phyloP scores from a whole-genome alignment of 2,329 filamentous ascomycete genomes.

The Alternaria sp. region DNA sequence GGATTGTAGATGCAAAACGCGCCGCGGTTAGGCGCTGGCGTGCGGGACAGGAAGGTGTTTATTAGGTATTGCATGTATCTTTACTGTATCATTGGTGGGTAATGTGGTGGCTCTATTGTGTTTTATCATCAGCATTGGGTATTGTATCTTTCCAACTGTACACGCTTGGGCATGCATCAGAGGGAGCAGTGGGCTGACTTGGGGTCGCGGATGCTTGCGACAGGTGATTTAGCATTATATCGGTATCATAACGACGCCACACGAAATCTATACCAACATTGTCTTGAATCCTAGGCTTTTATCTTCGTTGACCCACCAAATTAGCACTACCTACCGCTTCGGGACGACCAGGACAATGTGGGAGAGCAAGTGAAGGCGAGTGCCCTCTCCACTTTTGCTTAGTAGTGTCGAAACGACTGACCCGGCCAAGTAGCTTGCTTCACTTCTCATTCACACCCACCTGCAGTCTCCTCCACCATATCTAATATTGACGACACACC shows the following conservation, averaged over 20 bases:
- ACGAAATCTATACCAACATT: conserved; percentile 7
- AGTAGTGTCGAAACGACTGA: background rate
- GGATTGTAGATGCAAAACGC: conserved; percentile 15
- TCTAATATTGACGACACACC: background rate
- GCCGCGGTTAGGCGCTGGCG: background rate
- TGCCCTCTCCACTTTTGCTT: background rate
- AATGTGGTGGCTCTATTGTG: conserved; percentile 6
- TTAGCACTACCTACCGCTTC: background rate
- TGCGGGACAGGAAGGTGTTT: conserved; percentile 2
- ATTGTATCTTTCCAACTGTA: background rate
- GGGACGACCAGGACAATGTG: background rate
- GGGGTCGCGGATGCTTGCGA: background rate
- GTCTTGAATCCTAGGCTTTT: background rate
- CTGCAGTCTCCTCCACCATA: background rate
- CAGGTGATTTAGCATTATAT: background rate
- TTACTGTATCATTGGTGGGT: background rate
- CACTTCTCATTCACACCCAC: background rate
- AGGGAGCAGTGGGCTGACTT: background rate
- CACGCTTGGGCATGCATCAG: background rate
- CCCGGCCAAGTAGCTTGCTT: background rate
- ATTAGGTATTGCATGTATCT: conserved; percentile 8
- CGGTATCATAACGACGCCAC: background rate
- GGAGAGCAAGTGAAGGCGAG: background rate
- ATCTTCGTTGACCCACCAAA: too few species aligned
- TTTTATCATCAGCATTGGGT: conserved; percentile 12